A percentile compares a stretch with the other conserved stretches of the same genome.
Conservation (phyloP, 805 yeast genomes). For the Metschnikowia vanudenii region DNA sequence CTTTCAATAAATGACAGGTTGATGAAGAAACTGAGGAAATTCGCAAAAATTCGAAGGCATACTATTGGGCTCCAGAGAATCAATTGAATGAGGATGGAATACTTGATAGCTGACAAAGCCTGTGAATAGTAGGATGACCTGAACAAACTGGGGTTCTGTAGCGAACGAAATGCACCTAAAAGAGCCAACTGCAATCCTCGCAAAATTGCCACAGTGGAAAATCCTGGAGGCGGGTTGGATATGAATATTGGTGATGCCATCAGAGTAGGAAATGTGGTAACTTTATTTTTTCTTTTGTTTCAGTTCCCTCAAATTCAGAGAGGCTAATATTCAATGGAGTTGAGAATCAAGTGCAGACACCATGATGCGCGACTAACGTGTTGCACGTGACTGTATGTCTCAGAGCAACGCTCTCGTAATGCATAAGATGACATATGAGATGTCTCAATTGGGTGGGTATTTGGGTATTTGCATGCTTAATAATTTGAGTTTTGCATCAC, state of each 20-base stretch:
- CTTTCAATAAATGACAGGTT: slow-evolving; percentile 9
- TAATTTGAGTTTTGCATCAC: too few relatives aligned
- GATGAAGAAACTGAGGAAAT: slow-evolving; percentile 6
- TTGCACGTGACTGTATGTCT: slow-evolving; percentile 1
- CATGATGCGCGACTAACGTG: not conserved
- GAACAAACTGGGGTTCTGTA: slow-evolving; percentile 40
- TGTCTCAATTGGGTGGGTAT: not conserved
- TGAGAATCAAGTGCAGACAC: slow-evolving; percentile 1
- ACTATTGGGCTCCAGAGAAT: slow-evolving; percentile 25
- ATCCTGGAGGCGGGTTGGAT: slow-evolving; percentile 56
- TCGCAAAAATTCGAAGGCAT: slow-evolving; percentile 18
- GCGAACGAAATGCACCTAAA: slow-evolving; percentile 47
- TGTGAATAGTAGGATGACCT: slow-evolving; percentile 33
- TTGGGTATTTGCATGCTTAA: too few relatives aligned
- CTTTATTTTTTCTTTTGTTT: not conserved
- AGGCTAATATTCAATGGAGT: not conserved
- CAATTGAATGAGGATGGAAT: slow-evolving; percentile 39
- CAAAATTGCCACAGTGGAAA: slow-evolving; percentile 46
- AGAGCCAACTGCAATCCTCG: slow-evolving; percentile 55
- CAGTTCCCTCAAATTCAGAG: not conserved
- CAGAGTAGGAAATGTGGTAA: not conserved
- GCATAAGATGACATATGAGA: not conserved
- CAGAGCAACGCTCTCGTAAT: not conserved
- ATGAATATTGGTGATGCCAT: slow-evolving; percentile 64
- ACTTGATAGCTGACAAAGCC: slow-evolving; percentile 33